A percentile compares a stretch with the other conserved stretches of the same genome.
Evolutionary conservation across 2,329 filamentous ascomycete genomes (phyloP).

Genomic region (Aspergillus awamori): DNA sequence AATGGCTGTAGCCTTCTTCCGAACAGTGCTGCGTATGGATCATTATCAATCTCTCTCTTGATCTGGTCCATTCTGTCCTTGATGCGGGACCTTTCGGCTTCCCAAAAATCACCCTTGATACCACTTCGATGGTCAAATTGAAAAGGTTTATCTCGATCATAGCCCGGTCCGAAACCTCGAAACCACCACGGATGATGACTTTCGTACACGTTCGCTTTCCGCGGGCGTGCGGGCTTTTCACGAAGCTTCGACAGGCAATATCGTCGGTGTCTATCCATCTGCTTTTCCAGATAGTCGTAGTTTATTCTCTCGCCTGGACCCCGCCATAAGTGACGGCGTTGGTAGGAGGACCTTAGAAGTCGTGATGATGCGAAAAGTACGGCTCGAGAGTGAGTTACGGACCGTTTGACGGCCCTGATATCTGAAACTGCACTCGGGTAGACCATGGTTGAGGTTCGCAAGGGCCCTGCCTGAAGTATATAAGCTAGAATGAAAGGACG

Average conservation of each 20-base stretch:
- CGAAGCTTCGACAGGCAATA: conserved; percentile 2
- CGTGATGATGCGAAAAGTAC: background rate
- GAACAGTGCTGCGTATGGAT: conserved; percentile 46
- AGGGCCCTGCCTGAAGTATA: background rate
- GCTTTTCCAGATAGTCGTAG: background rate
- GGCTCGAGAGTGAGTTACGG: background rate
- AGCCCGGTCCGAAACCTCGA: conserved; percentile 17
- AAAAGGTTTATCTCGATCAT: background rate
- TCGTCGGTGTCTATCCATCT: conserved; percentile 10
- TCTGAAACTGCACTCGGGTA: background rate
- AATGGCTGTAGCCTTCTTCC: conserved; percentile 37
- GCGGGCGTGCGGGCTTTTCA: background rate
- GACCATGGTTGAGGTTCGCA: background rate
- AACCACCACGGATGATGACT: conserved; percentile 19
- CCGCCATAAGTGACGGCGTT: conserved; percentile 16
- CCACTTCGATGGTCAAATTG: background rate
- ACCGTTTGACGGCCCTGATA: background rate
- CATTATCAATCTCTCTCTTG: conserved; percentile 38
- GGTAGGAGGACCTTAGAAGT: conserved; percentile 1
- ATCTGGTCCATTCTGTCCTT: conserved; percentile 41
- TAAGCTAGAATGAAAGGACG: background rate
- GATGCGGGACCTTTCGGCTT: conserved; percentile 25
- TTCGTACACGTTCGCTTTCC: conserved; percentile 8
- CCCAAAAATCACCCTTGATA: conserved; percentile 21
- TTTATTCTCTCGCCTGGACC: conserved; percentile 7